Conservation (phyloP, 495 filamentous ascomycete genomes). For the Podospora pseudocomata region DNA sequence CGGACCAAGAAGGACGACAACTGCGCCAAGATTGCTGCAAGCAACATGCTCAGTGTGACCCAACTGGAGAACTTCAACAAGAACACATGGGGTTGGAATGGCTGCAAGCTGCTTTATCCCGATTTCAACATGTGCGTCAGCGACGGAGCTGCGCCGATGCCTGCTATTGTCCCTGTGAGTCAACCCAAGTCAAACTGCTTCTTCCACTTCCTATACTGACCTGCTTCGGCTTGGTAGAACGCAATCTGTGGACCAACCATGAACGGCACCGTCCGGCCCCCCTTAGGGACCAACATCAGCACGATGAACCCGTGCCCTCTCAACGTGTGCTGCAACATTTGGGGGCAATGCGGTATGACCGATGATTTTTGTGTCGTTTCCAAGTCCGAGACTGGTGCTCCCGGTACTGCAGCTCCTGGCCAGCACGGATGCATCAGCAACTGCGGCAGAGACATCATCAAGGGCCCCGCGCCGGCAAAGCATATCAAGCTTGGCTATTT, state of each 20-base stretch:
- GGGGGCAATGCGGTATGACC: constrained; percentile 48
- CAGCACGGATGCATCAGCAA: constrained; percentile 38
- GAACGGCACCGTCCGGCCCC: constrained; percentile 10
- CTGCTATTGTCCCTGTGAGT: constrained; percentile 11
- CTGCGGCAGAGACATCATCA: constrained; percentile 39
- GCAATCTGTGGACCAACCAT: constrained; percentile 40
- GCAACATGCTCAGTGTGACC: constrained; percentile 32
- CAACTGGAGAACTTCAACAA: constrained; percentile 37
- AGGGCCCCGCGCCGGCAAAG: constrained; percentile 2
- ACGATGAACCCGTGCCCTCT: constrained; percentile 35
- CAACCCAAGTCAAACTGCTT: not conserved
- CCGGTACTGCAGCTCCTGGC: constrained; percentile 31
- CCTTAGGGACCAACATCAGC: constrained; percentile 16
- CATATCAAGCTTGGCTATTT: constrained; percentile 26
- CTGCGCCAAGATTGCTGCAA: constrained; percentile 36
- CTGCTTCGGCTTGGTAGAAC: constrained; percentile 13
- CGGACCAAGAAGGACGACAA: constrained; percentile 29
- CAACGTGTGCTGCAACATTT: constrained; percentile 37
- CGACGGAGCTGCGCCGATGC: not conserved
- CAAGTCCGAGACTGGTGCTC: constrained; percentile 29
- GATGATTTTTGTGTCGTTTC: constrained; percentile 40
- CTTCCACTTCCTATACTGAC: no score
- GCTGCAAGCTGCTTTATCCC: constrained; percentile 31
- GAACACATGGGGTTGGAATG: constrained; percentile 42
- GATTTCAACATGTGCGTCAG: constrained; percentile 35